phyloP scores from a whole-genome alignment of 2,329 filamentous ascomycete species.

The Colletotrichum lini region DNA sequence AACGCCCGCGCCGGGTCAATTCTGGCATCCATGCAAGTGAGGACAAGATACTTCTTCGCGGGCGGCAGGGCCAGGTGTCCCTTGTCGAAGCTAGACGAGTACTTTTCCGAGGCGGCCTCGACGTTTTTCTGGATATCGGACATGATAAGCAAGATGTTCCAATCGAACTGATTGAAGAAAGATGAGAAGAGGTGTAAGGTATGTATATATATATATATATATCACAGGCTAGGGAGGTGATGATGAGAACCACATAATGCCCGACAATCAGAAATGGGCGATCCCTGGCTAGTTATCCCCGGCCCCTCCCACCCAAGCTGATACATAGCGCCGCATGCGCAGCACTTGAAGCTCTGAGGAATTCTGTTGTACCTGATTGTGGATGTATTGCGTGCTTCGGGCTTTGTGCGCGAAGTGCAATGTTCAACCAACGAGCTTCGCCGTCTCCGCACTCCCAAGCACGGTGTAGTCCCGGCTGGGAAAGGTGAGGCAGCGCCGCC shows the following conservation, averaged over 20 bases:
- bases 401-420: slow-evolving; percentile 3
- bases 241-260: not conserved
- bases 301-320: slow-evolving; percentile 10
- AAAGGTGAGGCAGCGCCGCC: slow-evolving; percentile 3
- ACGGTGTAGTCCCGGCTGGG: slow-evolving; percentile 19
- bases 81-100: slow-evolving; percentile 67
- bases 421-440: slow-evolving; percentile 24
- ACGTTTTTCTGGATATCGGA: slow-evolving; percentile 41
- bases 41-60: slow-evolving; percentile 73
- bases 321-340: not conserved
- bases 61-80: slow-evolving; percentile 78
- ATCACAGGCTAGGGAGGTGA: not conserved
- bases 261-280: slow-evolving; percentile 8
- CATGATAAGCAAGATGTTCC: slow-evolving; percentile 14
- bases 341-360: not conserved
- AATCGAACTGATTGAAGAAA: not conserved
- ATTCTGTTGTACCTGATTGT: slow-evolving; percentile 29
- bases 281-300: slow-evolving; percentile 17
- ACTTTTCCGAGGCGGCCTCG: slow-evolving; percentile 38
- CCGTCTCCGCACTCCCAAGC: slow-evolving; percentile 23
- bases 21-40: slow-evolving; percentile 89
- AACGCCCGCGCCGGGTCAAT: slow-evolving; percentile 78
- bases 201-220: not conserved
- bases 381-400: slow-evolving; percentile 40
- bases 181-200: not conserved